Base-by-base conservation (phyloP, 2,329 filamentous ascomycete species). In the Trichoderma sp. region DNA sequence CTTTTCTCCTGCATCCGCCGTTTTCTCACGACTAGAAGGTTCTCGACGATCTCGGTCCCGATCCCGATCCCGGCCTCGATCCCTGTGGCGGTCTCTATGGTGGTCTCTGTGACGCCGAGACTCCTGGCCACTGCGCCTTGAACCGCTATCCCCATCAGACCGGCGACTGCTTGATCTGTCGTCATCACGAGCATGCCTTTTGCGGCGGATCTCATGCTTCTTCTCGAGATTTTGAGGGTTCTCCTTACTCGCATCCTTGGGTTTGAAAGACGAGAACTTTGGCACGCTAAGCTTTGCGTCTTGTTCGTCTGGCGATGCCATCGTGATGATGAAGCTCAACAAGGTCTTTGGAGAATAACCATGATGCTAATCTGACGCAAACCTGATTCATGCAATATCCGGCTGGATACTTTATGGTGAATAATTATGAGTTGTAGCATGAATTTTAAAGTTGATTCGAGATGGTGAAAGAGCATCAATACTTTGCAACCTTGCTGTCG, bases 241-340 rank as follows among this genome's bases (percentile, higher is more conserved):
- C 69, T 84, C 85, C 69, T 85, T 60, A 63, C 37, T 58, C 0
- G 74, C n/a, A 12, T 70, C 71, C 25, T 74, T 76, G 39, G 86
- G 60, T 71, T 86, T 89, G 81, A 94, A 94, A 70, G 91, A 94
- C 22, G 87, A 83, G 74, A 94, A 94, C 72, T 89, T 93, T 6
- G 92, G 92, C 5, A 73, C 72, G 17, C 72, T 75, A 34, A 74
- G 48, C 12, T 72, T 70, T 9, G 48, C 9, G 19, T 63, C 29
- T 32, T 59, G 53, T 19, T 32, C 54, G 54, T 67, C 54, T 59
- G 17, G 35, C 15, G 64, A 59, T 9, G 64, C 54, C 64, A 67
- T 67, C 17, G 56, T 53, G 19, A 13, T n/a, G n/a, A 53, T 32
- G 25, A 67, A 32, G 32, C 53, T 67, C 54, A 67, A 34, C 45